Conservation (phyloP, 768 basidiomycete species). For the Mycena latifolia region DNA sequence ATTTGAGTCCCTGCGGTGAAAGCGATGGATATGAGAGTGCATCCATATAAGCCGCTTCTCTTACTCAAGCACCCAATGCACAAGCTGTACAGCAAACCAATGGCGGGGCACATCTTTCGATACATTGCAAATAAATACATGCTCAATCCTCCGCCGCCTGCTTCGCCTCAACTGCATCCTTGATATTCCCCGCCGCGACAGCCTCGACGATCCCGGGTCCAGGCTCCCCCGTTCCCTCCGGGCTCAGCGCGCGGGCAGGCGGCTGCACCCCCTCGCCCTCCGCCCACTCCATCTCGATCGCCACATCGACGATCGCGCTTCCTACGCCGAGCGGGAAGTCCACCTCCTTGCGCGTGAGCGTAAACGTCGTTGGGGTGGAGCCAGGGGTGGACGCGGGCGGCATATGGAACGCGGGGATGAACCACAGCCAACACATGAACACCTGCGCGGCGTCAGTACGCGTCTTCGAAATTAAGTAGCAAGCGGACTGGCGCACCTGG, state of each 20-base stretch:
- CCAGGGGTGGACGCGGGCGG: conserved; percentile 50
- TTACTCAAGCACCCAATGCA: too few relatives aligned
- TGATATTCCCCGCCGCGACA: conserved; percentile 37
- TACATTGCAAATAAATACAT: background rate
- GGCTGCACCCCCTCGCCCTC: conserved; percentile 43
- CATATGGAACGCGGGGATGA: conserved; percentile 88
- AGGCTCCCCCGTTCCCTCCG: conserved; percentile 44
- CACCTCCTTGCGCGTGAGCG: conserved; percentile 70
- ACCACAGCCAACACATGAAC: conserved; percentile 89
- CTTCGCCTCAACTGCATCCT: conserved; percentile 46
- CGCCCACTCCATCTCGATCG: conserved; percentile 69
- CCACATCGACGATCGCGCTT: conserved; percentile 72
- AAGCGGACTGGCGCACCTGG: conserved; percentile 56
- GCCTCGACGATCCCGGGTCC: conserved; percentile 48
- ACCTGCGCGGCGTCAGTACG: conserved; percentile 54
- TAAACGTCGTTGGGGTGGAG: conserved; percentile 46
- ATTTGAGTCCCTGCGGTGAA: too few relatives aligned
- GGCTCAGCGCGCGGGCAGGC: conserved; percentile 38
- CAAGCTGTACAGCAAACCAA: too few relatives aligned
- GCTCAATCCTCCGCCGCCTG: conserved; percentile 45
- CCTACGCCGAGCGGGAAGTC: conserved; percentile 87
- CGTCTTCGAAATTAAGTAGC: too few relatives aligned
- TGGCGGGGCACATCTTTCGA: too few relatives aligned
- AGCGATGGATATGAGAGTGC: too few relatives aligned
- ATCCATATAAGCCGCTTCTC: too few relatives aligned